Evolutionary conservation across 73 alveolate genomes (phyloP), one percentile per base, ranked within the genome.

Genomic region (Paramecium primaurelia): DNA sequence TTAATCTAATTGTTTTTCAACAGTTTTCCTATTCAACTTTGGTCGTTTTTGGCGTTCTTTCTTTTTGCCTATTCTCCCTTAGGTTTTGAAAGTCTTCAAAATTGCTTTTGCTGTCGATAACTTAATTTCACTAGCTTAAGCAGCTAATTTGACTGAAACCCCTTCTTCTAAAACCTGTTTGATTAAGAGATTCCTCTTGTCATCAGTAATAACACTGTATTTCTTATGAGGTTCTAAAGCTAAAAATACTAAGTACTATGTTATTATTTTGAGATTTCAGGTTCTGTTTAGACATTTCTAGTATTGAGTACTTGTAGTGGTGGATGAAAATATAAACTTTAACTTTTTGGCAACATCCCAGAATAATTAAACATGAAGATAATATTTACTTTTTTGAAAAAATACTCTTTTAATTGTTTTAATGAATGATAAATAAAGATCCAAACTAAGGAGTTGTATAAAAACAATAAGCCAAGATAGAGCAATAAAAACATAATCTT

Each of bases 91-190:
- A 32, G 91, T 89, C 75, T 89, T 42, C 49, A 89, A 60, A 22
- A 89, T 89, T 38, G 94, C 94, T 47, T 89, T 89, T 3, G 92
- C 68, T 4, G 94, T 89, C 36, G 94, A 89, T 40, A 89, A 71
- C 44, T 89, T 89, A n/a, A 89, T 30, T 36, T 47, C 90, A 30
- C 18, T 40, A 14, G 58, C 71, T 47, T 89, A 40, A 20, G 94
- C 77, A 26, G 94, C 94, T 36, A 20, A 75, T 40, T 71, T 89
- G 44, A 89, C 88, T 4, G 92, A 40, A 28, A 44, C 59, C 22
- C 84, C 69, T 14, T 89, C 71, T 8, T 77, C 51, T 28, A 71
- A 25, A 26, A 89, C 94, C 16, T 45, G 28, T 45, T 89, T 58
- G 14, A 89, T 89, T 26, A 89, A 18, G 38, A 25, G 42, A 42